Conservation (phyloP, 305 asterid species). For the Andrographis paniculata region DNA sequence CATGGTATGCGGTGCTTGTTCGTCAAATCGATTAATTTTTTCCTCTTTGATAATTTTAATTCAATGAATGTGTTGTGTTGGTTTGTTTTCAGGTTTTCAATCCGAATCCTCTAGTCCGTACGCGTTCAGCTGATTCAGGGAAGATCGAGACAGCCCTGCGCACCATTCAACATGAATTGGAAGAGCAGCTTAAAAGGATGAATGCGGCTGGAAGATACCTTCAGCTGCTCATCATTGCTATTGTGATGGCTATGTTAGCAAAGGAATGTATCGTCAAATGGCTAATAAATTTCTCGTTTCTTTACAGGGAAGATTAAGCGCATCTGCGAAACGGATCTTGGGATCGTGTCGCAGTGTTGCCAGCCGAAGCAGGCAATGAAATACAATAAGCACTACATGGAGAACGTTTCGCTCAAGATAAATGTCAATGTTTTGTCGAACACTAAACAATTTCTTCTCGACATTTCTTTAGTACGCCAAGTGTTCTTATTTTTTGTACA, state of each 20-base stretch:
- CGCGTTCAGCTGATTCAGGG: slow-evolving; percentile 16
- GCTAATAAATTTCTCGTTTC: slow-evolving; percentile 2
- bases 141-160: slow-evolving; percentile 37
- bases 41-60: no score
- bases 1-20: no score
- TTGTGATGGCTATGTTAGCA: no score
- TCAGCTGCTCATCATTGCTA: slow-evolving; percentile 58
- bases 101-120: slow-evolving; percentile 29
- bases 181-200: not conserved
- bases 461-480: not conserved
- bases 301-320: slow-evolving; percentile 60
- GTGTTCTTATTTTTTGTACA: slow-evolving; percentile 10
- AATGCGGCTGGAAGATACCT: slow-evolving; percentile 24
- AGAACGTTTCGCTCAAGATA: slow-evolving; percentile 68
- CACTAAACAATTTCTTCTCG: not conserved
- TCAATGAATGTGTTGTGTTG: no score
- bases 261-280: not conserved
- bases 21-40: no score
- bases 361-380: slow-evolving; percentile 34
- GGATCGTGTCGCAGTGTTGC: slow-evolving; percentile 86
- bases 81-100: slow-evolving; percentile 35
- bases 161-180: slow-evolving; percentile 23
- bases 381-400: slow-evolving; percentile 43
- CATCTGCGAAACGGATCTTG: slow-evolving; percentile 73
- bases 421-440: slow-evolving; percentile 65